These are phyloP conservation scores for Tripterygium wilfordii DNA, from an alignment of 177 flowering plant species.

Conservation along the genomic window DNA sequence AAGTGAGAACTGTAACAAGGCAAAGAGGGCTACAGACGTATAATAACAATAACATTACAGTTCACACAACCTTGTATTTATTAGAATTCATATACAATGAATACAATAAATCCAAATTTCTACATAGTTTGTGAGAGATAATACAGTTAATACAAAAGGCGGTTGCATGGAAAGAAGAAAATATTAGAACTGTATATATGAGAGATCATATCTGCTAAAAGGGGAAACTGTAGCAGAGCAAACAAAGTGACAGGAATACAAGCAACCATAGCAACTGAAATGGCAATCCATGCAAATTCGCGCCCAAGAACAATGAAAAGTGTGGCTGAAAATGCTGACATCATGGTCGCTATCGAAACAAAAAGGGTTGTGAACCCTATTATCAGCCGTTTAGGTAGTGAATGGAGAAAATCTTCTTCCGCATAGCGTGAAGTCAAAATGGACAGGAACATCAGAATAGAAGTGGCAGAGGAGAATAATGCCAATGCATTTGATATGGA, in stretches of 20 bases:
- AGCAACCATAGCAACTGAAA: constrained; percentile 5
- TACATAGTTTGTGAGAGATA: no score
- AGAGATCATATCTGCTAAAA: constrained; percentile 8
- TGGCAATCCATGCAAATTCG: not conserved
- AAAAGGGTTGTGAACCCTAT: constrained; percentile 14
- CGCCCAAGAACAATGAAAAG: constrained; percentile 6
- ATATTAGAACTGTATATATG: not conserved
- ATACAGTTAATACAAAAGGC: constrained; percentile 6
- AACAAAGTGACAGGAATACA: constrained; percentile 11
- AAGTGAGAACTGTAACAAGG: no score
- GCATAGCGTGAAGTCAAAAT: constrained; percentile 22
- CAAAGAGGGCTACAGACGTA: no score
- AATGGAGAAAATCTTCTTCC: constrained; percentile 18
- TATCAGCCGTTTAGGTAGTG: constrained; percentile 12
- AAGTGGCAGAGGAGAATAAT: constrained; percentile 12
- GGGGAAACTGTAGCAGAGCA: constrained; percentile 8
- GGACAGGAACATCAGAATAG: constrained; percentile 20
- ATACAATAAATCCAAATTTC: no score
- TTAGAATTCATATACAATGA: no score
- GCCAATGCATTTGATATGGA: constrained; percentile 16
- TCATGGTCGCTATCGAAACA: constrained; percentile 13
- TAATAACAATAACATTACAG: no score
- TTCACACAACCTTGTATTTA: no score
- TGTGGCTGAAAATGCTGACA: constrained; percentile 15
- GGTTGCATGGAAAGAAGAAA: not conserved